Base-by-base conservation (phyloP, 441 rosid species). In the Arabidopsis lyrata region DNA sequence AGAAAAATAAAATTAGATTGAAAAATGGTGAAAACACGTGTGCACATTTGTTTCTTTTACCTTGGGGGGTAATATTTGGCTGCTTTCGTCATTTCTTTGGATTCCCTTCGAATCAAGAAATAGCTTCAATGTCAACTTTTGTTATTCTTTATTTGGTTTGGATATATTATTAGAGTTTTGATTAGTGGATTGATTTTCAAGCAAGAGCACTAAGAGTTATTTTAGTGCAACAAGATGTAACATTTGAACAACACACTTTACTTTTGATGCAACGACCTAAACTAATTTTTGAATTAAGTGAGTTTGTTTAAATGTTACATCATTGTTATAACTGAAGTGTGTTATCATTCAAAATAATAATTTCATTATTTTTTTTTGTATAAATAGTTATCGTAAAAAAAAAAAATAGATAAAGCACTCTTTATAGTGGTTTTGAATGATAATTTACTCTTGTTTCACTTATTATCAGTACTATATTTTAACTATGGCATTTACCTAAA, bases 71-170 rank as follows among this genome's bases (percentile, higher is more conserved):
- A 66, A 31, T 49, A 38, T 59, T 66, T 67, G 73, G 73, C 50
- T 54, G 44, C 52, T 75, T 44, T 8, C 48, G 45, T 74, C 66
- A 74, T 41, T 61, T 66, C 74, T 68, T 75, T 75, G 78, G 74
- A 68, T 75, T 68, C 74, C 63, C 8, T 53, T 67, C 38, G 8
- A 68, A 44, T 61, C 42, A 24, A 47, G 12, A 31, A 55, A 63
- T 22, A 34, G 32, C 8, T 22, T 2, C 77, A 64, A 45, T 55
- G 65, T 73, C 65, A 56, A 64, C 49, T 52, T 18, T 55, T 55
- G 47, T 45, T n/a, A 32, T 41, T 72, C 18, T 63, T 42, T 44
- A 35, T 2, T 63, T 31, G 36, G 6, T 63, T 63, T 27, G 34
- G 5, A 41, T 48, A 9, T 36, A 49, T 39, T 5, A 29, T 29